Evolutionary conservation across 257 asterid genomes (phyloP).

Genomic region (Orobanche coerulescens): DNA sequence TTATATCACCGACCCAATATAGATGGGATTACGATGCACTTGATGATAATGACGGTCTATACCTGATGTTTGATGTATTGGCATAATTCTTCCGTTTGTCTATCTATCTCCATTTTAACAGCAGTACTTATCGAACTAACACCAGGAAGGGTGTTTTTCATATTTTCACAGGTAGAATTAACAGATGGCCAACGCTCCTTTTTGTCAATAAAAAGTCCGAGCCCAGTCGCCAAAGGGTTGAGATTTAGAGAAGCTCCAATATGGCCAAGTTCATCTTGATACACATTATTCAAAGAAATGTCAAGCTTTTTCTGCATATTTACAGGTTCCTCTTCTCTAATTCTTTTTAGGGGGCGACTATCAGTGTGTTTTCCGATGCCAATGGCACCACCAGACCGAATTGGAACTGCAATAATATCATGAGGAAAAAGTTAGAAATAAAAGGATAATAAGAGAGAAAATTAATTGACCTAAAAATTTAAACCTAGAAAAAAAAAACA

Average conservation of each 20-base stretch:
- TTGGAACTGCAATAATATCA: not conserved
- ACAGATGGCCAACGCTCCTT: conserved; percentile 33
- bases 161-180: conserved; percentile 33
- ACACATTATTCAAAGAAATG: conserved; percentile 27
- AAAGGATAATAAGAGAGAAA: not conserved
- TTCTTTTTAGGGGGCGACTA: conserved; percentile 37
- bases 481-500: not conserved
- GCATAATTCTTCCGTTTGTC: conserved; percentile 42
- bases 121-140: conserved; percentile 26
- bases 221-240: conserved; percentile 43
- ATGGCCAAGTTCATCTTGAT: conserved; percentile 28
- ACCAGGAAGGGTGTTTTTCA: conserved; percentile 22
- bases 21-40: no score
- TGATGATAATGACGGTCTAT: no score
- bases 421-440: not conserved
- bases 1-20: no score
- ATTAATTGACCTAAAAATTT: not conserved
- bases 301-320: conserved; percentile 33
- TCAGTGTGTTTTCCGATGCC: not conserved
- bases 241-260: conserved; percentile 31
- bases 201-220: conserved; percentile 39
- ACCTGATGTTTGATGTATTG: conserved; percentile 49
- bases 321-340: conserved; percentile 32
- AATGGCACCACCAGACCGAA: not conserved
- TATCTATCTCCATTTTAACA: conserved; percentile 35